Percentiles rank a stretch among this genome's conserved stretches.
phyloP scores from a whole-genome alignment of 371 early-diverging fungal genomes.

The Entomophthora muscae region DNA sequence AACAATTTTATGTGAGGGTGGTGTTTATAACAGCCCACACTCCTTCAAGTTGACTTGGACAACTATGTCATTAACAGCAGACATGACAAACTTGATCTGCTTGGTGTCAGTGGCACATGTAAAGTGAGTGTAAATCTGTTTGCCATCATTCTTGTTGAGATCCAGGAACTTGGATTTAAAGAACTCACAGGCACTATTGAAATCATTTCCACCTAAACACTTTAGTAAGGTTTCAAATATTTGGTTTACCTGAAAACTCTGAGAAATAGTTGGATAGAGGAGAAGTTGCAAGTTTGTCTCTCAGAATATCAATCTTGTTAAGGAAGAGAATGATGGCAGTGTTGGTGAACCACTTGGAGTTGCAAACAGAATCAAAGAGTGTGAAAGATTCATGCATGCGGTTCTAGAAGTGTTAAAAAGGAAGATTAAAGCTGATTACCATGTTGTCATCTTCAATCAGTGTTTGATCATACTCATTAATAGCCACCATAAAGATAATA shows the following conservation, averaged over 20 bases:
- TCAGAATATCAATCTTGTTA: slow-evolving; percentile 92
- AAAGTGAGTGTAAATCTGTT: slow-evolving; percentile 82
- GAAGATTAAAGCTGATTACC: slow-evolving; percentile 17
- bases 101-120: slow-evolving; percentile 96
- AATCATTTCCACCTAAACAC: slow-evolving; percentile 50
- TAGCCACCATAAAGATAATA: slow-evolving; percentile 85
- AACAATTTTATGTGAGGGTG: background rate
- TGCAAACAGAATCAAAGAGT: slow-evolving; percentile 89
- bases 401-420: slow-evolving; percentile 28
- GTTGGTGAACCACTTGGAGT: slow-evolving; percentile 82
- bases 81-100: slow-evolving; percentile 90
- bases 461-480: slow-evolving; percentile 91
- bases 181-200: slow-evolving; percentile 65
- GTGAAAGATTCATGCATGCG: slow-evolving; percentile 92
- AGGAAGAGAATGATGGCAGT: slow-evolving; percentile 88
- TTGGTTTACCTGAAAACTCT: slow-evolving; percentile 55
- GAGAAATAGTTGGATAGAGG: slow-evolving; percentile 71
- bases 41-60: slow-evolving; percentile 74
- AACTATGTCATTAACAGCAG: slow-evolving; percentile 90
- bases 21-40: slow-evolving; percentile 60
- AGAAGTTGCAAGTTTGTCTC: slow-evolving; percentile 61
- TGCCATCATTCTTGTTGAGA: slow-evolving; percentile 60
- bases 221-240: no score
- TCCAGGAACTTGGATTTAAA: slow-evolving; percentile 66
- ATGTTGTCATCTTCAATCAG: slow-evolving; percentile 87